Evolutionary conservation across 2,329 filamentous ascomycete genomes (phyloP).

Genomic region (Nothopassalora personata): DNA sequence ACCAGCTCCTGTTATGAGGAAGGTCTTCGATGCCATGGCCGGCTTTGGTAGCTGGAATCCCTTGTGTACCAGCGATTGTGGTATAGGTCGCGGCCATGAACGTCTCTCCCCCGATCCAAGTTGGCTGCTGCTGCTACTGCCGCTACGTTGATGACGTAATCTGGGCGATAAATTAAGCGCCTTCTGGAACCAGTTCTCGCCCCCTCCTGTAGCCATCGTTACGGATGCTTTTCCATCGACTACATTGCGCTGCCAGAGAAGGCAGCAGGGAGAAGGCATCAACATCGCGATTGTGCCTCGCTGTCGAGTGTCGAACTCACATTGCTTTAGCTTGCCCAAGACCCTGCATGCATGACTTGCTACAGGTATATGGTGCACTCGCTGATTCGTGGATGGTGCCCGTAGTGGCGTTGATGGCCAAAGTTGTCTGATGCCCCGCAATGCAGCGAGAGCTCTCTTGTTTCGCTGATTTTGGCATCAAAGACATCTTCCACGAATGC

Average conservation of each 20-base stretch:
- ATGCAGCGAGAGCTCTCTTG: no score
- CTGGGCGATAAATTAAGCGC: neutral
- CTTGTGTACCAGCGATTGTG: neutral
- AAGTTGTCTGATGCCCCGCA: no score
- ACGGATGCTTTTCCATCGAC: neutral
- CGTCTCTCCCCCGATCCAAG: neutral
- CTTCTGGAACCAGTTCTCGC: neutral
- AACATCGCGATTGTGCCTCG: neutral
- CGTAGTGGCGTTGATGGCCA: no score
- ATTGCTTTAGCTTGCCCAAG: constrained; percentile 1
- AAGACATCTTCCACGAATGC: no score
- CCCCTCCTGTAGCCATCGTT: neutral
- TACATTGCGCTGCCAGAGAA: neutral
- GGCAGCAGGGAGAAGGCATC: neutral
- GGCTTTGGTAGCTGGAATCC: neutral
- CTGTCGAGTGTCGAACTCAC: neutral
- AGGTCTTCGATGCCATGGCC: constrained; percentile 35
- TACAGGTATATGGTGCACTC: no score
- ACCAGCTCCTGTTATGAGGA: constrained; percentile 36
- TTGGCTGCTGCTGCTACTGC: no score
- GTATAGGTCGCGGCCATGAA: neutral
- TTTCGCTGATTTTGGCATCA: no score
- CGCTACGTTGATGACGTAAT: neutral
- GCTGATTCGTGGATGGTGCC: no score
- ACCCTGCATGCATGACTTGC: neutral